Conservation (phyloP, 139 green algal species). For the Gonium pectorale region DNA sequence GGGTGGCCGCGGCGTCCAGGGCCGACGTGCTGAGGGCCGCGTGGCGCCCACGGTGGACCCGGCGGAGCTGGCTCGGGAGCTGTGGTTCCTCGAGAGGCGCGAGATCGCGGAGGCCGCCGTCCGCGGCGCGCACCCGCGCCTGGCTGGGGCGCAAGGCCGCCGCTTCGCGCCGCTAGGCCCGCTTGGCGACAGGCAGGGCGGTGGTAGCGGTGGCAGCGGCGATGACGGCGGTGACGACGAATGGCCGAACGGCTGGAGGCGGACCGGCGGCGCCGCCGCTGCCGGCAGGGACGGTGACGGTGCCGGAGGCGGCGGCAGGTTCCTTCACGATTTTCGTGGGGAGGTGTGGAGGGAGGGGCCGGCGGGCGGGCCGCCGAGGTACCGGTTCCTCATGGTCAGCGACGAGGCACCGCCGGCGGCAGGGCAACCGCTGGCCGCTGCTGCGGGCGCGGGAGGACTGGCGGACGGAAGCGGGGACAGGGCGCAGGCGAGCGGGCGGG, state of each 20-base stretch:
- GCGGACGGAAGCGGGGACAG: too few species aligned
- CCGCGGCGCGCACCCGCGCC: not conserved
- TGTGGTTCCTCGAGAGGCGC: too few species aligned
- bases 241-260: not conserved
- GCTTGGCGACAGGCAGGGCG: not conserved
- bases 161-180: not conserved
- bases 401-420: too few species aligned
- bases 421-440: too few species aligned
- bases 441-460: too few species aligned
- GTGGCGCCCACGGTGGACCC: not conserved
- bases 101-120: not conserved
- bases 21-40: too few species aligned
- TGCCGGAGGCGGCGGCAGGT: not conserved
- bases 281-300: not conserved
- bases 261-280: not conserved
- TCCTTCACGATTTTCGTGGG: constrained; percentile 6
- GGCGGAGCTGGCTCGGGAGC: too few species aligned
- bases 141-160: constrained; percentile 1
- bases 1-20: too few species aligned
- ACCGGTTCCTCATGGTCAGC: not conserved
- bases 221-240: not conserved
- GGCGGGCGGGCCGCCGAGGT: not conserved
- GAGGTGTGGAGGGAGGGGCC: not conserved
- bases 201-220: not conserved
- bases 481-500: too few species aligned